These are phyloP conservation scores for Triticum urartu DNA, from an alignment of 176 grass and related monocot species.

Conservation along the genomic window DNA sequence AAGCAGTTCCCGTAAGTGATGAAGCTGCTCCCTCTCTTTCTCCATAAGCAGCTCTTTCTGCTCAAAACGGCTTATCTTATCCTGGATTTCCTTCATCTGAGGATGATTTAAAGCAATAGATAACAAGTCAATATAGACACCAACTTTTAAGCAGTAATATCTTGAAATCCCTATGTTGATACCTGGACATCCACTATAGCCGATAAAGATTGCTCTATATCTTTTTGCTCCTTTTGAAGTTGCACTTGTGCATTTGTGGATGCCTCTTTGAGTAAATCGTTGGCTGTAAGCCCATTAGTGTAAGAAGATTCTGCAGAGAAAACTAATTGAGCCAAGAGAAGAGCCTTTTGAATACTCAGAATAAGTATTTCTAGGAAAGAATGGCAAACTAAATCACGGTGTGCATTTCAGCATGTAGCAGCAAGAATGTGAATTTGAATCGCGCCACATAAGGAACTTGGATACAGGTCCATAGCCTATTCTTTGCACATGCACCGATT, in stretches of 20 bases:
- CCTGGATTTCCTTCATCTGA: constrained; percentile 97
- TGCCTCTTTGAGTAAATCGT: constrained; percentile 54
- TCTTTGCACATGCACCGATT: background rate
- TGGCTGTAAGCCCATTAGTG: constrained; percentile 37
- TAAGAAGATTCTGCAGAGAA: constrained; percentile 34
- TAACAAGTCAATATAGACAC: constrained; percentile 4
- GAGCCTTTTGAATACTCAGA: background rate
- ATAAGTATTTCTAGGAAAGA: background rate
- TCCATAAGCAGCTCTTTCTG: constrained; percentile 75
- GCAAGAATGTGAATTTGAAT: background rate
- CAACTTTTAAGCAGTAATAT: background rate
- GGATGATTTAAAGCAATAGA: constrained; percentile 16
- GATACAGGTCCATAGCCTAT: background rate
- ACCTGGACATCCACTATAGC: constrained; percentile 92
- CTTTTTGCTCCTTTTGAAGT: constrained; percentile 64
- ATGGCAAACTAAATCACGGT: background rate
- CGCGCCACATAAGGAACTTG: background rate
- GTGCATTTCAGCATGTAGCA: background rate
- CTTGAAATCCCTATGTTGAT: background rate
- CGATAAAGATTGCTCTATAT: constrained; percentile 73
- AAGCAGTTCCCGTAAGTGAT: constrained; percentile 59
- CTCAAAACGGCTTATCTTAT: constrained; percentile 78
- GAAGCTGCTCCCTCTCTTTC: constrained; percentile 65
- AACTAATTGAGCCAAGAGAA: constrained; percentile 6
- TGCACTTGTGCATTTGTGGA: constrained; percentile 50